Evolutionary conservation across 768 basidiomycete species (phyloP).

Genomic region (Tylopilus sp.): DNA sequence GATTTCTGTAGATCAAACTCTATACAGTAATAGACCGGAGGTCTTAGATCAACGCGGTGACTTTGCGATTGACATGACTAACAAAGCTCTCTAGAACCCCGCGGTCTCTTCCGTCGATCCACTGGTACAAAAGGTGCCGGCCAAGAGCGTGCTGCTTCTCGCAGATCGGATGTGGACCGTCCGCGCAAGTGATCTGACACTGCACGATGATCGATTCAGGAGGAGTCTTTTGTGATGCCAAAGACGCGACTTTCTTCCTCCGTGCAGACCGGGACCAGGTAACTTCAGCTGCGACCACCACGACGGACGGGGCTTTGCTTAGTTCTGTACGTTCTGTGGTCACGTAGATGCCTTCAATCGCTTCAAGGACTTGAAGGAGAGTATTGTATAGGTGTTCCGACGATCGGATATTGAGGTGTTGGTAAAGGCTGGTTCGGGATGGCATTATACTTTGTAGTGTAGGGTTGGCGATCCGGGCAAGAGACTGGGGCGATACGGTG

Average conservation of each 20-base stretch:
- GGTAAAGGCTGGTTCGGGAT: slow-evolving; percentile 50
- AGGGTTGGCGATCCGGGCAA: slow-evolving; percentile 38
- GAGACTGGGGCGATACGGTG: slow-evolving; percentile 33
- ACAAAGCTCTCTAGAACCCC: slow-evolving; percentile 63
- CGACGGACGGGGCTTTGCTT: slow-evolving; percentile 8
- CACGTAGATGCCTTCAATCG: slow-evolving; percentile 30
- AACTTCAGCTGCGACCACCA: slow-evolving; percentile 36
- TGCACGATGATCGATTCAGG: slow-evolving; percentile 12
- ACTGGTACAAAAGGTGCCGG: slow-evolving; percentile 43
- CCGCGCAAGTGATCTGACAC: slow-evolving; percentile 25
- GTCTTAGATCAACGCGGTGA: slow-evolving; percentile 17
- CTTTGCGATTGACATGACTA: slow-evolving; percentile 58
- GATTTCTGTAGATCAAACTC: not conserved
- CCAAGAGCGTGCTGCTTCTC: slow-evolving; percentile 7
- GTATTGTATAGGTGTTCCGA: slow-evolving; percentile 8
- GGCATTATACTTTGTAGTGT: slow-evolving; percentile 55
- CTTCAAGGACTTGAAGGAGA: slow-evolving; percentile 32
- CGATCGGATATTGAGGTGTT: slow-evolving; percentile 29
- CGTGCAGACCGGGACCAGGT: slow-evolving; percentile 72
- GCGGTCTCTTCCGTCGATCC: slow-evolving; percentile 61
- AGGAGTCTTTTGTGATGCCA: not conserved
- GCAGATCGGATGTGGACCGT: slow-evolving; percentile 9
- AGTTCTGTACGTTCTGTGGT: not conserved
- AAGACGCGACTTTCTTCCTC: slow-evolving; percentile 37
- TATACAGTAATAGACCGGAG: too few species aligned